A percentile compares a stretch with the other conserved stretches of the same genome.
Evolutionary conservation across 345 rosid species (phyloP).

Genomic region (Populus davidiana): DNA sequence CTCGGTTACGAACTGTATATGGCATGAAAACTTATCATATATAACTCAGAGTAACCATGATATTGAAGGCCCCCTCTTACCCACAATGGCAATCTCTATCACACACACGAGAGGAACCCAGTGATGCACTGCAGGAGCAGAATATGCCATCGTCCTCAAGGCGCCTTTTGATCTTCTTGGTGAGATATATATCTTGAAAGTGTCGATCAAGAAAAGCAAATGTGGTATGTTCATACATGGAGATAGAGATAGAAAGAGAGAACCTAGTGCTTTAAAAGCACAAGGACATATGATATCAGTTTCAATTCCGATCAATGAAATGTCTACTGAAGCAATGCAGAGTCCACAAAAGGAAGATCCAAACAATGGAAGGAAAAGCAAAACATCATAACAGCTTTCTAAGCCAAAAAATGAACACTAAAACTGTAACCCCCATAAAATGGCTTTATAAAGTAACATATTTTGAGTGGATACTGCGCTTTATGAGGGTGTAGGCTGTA

Average conservation of each 20-base stretch:
- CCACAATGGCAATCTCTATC: slow-evolving; percentile 95
- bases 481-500: slow-evolving; percentile 59
- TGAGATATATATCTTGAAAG: slow-evolving; percentile 69
- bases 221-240: not conserved
- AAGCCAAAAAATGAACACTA: not conserved
- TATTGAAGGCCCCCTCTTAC: slow-evolving; percentile 43
- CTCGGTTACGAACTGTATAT: not conserved
- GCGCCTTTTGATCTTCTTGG: slow-evolving; percentile 71
- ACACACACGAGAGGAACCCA: slow-evolving; percentile 62
- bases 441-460: not conserved
- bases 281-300: not conserved
- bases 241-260: not conserved
- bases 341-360: not conserved
- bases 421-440: slow-evolving; percentile 3
- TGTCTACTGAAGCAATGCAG: not conserved
- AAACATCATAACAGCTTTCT: not conserved
- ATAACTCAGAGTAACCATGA: slow-evolving; percentile 1
- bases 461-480: slow-evolving; percentile 75
- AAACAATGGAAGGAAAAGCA: not conserved
- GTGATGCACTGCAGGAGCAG: slow-evolving; percentile 73
- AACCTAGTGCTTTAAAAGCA: not conserved
- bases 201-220: slow-evolving; percentile 33
- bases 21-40: not conserved
- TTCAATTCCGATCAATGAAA: too few relatives aligned
- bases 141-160: slow-evolving; percentile 93